Evolutionary conservation across 352 stramenopile species (phyloP).

Genomic region (Blastocystis sp.): DNA sequence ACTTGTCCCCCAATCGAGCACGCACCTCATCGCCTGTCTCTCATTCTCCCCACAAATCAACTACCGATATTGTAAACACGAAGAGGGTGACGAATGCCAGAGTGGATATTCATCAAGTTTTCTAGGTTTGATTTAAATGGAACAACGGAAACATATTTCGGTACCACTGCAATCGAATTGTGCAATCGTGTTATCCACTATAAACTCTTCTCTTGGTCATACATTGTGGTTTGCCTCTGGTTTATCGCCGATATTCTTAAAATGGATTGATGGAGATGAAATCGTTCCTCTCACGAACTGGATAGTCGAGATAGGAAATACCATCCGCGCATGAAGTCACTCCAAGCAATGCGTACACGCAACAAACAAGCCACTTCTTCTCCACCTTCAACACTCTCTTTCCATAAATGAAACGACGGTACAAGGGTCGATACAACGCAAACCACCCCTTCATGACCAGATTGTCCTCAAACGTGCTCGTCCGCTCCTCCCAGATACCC

Average conservation of each 20-base stretch:
- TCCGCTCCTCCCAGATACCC: conserved; percentile 36
- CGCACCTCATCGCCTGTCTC: conserved; percentile 45
- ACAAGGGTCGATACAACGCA: conserved; percentile 22
- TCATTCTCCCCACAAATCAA: not conserved
- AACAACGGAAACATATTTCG: too few species aligned
- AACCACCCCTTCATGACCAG: conserved; percentile 25
- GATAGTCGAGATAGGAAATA: too few species aligned
- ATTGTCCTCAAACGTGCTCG: conserved; percentile 22
- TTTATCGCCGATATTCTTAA: too few species aligned
- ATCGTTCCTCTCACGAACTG: too few species aligned
- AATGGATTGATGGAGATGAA: too few species aligned
- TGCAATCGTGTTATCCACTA: too few species aligned
- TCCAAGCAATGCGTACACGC: too few species aligned
- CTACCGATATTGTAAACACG: conserved; percentile 46
- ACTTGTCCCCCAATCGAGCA: conserved; percentile 47
- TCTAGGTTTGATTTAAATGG: too few species aligned
- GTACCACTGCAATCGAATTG: too few species aligned
- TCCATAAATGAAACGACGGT: not conserved
- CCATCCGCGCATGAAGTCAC: too few species aligned
- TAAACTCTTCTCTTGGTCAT: too few species aligned
- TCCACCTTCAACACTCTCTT: not conserved
- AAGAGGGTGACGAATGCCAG: not conserved
- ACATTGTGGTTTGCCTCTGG: too few species aligned
- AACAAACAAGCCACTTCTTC: not conserved
- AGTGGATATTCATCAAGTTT: conserved; percentile 40